Evolutionary conservation across 2,329 filamentous ascomycete species (phyloP), one percentile per base, ranked within the genome.

Genomic region (Hypocreales sp.): DNA sequence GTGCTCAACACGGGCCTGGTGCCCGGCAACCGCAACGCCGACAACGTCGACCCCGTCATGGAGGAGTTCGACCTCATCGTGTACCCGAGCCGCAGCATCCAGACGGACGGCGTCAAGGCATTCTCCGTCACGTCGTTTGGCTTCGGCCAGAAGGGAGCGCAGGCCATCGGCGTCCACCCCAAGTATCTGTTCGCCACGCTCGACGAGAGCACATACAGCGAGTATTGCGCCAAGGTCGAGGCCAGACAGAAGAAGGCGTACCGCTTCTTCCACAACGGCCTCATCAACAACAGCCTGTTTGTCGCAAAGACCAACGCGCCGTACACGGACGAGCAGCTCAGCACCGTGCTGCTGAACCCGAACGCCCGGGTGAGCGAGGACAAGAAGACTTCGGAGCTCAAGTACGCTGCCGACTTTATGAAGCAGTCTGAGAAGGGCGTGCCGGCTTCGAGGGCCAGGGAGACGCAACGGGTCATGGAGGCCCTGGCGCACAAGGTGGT

Each of bases 111-210:
- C 37, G 68, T 98, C 65, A 98, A 95, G 62, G 92, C 90, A 10
- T 95, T 98, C 69, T 93, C 84, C 1, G 83, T 98, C 37, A 98
- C 92, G 6, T 98, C 92, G 0, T 98, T 98, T 54, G 90, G 90
- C 56, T 98, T 98, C 64, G 90, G 90, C 41, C 90, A 98, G 58
- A 98, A 98, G 72, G 90, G 90, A 48, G 82, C 90, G 15, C 92
- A 98, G 56, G 87, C 80, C 23, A 92, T 98, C 46, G 90, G 87
- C 64, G 79, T 98, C 28, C 90, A 98, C 53, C 83, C 92, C 47
- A 87, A 80, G 58, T 98, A 95, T 56, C 71, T 98, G 31, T 98
- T 78, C 44, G 90, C 90, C 26, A 78, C 82, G n/a, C 79, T 98
- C 27, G 87, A 95, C 47, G 71, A 87, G 57, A 62, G 75, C 25